phyloP scores from a whole-genome alignment of 2,329 filamentous ascomycete genomes.

The Lizonia empirigonia region DNA sequence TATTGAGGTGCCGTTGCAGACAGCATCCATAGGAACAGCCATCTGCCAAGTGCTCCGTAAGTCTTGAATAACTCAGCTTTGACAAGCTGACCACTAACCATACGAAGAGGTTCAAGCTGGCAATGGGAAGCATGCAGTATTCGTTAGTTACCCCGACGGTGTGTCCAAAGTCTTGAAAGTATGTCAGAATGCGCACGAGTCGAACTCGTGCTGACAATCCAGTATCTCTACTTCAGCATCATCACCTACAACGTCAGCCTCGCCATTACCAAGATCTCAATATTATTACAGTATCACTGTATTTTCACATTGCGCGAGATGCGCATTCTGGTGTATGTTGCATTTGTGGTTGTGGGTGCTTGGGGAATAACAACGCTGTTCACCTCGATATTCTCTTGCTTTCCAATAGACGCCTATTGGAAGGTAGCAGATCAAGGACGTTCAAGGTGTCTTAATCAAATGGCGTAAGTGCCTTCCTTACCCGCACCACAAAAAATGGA shows the following conservation, averaged over 20 bases:
- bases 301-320: slow-evolving; percentile 33
- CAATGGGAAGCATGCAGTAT: slow-evolving; percentile 31
- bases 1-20: slow-evolving; percentile 9
- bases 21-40: slow-evolving; percentile 15
- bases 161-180: slow-evolving; percentile 24
- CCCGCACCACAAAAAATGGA: not conserved
- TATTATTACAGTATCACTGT: slow-evolving; percentile 36
- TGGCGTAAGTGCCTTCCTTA: slow-evolving; percentile 1
- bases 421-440: slow-evolving; percentile 1
- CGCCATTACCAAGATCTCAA: slow-evolving; percentile 35
- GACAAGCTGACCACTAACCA: not conserved
- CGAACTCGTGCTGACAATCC: slow-evolving; percentile 5
- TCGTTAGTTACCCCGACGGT: slow-evolving; percentile 23
- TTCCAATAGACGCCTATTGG: slow-evolving; percentile 33
- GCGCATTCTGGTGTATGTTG: slow-evolving; percentile 31
- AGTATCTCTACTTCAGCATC: slow-evolving; percentile 38
- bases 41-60: slow-evolving; percentile 28
- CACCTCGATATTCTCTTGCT: slow-evolving; percentile 27
- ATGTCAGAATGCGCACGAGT: not conserved
- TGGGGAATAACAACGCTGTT: slow-evolving; percentile 23
- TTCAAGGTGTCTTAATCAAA: slow-evolving; percentile 10
- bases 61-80: not conserved
- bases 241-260: slow-evolving; percentile 31
- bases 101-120: slow-evolving; percentile 26
- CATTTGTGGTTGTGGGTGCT: slow-evolving; percentile 26